Evolutionary conservation across 306 rosid genomes (phyloP), one percentile per base, ranked within the genome.

Genomic region (Neltuma alba): DNA sequence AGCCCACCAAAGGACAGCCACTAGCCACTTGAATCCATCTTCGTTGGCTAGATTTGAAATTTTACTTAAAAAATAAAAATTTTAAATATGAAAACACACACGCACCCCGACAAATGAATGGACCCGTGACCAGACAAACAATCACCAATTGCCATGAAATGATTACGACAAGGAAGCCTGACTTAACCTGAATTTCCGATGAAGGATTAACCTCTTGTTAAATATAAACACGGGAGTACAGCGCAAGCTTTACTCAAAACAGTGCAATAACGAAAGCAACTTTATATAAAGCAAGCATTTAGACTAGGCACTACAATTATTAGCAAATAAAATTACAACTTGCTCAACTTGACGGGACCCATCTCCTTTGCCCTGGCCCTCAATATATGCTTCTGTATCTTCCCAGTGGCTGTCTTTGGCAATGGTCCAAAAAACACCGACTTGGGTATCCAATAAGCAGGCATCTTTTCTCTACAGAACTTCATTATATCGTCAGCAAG

Each of bases 301-400:
- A 7, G 6, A 40, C 52, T 7, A 23, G 2, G 40, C 13, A 12
- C 48, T 40, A 38, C 0, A 3, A 40, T 23, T 36, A 30, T 16
- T 36, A n/a, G 71, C 33, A 38, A 15, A 75, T 57, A 23, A 66
- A 41, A 30, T 75, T 52, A 75, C 47, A 81, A 45, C 81, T 63
- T 82, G 75, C 79, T 95, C 67, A 42, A 37, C 86, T 84, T 86
- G 34, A 88, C 74, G 67, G 96, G 90, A 5, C 97, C 95, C 96
- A 95, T 69, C 79, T 89, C 96, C 84, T 92, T 90, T 0, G 92
- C 93, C 83, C 82, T 92, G 54, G 92, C 82, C 80, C 99, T 92
- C 86, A 95, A 88, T 81, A 91, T 55, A 82, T 95, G 97, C 86
- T 95, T 95, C 83, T 87, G 96, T 23, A 91, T 89, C 86, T 92